phyloP scores from a whole-genome alignment of 2,329 filamentous ascomycete genomes.

The Fusarium bactridioides region DNA sequence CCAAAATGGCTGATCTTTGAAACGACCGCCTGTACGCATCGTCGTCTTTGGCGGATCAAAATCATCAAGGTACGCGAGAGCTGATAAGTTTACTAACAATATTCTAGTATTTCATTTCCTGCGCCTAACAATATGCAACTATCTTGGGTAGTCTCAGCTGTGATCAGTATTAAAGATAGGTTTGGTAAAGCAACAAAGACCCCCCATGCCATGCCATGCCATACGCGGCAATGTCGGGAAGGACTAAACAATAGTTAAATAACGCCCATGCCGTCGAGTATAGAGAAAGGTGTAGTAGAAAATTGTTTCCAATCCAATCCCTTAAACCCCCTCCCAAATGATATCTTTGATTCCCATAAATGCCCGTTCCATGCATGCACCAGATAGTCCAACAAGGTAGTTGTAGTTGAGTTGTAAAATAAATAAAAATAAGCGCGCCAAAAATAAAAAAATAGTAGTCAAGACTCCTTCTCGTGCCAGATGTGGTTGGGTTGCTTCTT shows the following conservation, averaged over 20 bases:
- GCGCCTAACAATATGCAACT: slow-evolving; percentile 39
- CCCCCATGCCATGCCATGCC: not conserved
- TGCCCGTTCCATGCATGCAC: slow-evolving; percentile 38
- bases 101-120: slow-evolving; percentile 33
- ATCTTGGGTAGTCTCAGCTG: slow-evolving; percentile 19
- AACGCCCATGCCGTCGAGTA: slow-evolving; percentile 33
- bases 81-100: not conserved
- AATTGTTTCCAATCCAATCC: slow-evolving; percentile 1
- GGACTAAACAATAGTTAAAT: slow-evolving; percentile 1
- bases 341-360: slow-evolving; percentile 32
- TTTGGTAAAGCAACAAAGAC: not conserved
- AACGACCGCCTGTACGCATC: not conserved
- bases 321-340: slow-evolving; percentile 17
- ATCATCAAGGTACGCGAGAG: not conserved
- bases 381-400: slow-evolving; percentile 5
- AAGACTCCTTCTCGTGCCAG: slow-evolving; percentile 14
- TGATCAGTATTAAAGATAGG: slow-evolving; percentile 12
- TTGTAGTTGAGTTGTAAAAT: not conserved
- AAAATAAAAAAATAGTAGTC: slow-evolving; percentile 7
- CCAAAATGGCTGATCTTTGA: not conserved
- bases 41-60: not conserved
- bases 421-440: slow-evolving; percentile 20
- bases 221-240: not conserved
- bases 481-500: slow-evolving; percentile 16
- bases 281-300: slow-evolving; percentile 5